Base-by-base conservation (phyloP, 2,329 filamentous ascomycete species). In the Sporothrix pallida region DNA sequence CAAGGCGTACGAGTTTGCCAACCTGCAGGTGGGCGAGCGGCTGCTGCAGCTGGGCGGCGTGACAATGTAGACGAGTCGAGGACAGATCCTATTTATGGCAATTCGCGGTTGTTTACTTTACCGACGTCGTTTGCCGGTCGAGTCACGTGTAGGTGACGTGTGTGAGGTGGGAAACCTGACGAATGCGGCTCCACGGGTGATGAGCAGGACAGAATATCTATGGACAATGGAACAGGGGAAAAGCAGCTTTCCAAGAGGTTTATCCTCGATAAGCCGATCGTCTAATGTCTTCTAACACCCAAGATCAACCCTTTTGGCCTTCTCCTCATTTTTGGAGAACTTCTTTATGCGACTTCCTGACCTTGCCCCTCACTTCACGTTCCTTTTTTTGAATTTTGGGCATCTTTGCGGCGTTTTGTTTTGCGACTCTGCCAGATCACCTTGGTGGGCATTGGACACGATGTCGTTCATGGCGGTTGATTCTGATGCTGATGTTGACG, bases 1-100 rank as follows among this genome's bases (percentile, higher is more conserved):
- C 58, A 91, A 89, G 82, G 89, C 89, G 1, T 91, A 90, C 78
- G 87, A 89, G 75, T 90, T 89, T 77, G 89, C 89, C 75, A 91
- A 91, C 79, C 80, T 90, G 62, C 84, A 85, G 74, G 88, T 86
- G 50, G 89, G 89, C 52, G 87, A 91, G 79, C 84, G 86, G 44
- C 81, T 91, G 69, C 81, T 91, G 78, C 86, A 89, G 78, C 69
- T 74, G 62, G 60, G 23, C 26, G 73, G 73, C 5, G 67, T 74
- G 7, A 2, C 44, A 26, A 44, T 67, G 67, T 72, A 44, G 15
- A 17, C 37, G 10, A 5, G 20, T 9, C 7, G 31, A 37, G 31
- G 31, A 37, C 4, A 37, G 31, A 7, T 37, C 31, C 31, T 37
- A 7, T 37, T 37, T 37, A 37, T 37, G 31, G 31, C 31, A 37